Base-by-base conservation (phyloP, 495 filamentous ascomycete species). In the Annulohypoxylon stygium region DNA sequence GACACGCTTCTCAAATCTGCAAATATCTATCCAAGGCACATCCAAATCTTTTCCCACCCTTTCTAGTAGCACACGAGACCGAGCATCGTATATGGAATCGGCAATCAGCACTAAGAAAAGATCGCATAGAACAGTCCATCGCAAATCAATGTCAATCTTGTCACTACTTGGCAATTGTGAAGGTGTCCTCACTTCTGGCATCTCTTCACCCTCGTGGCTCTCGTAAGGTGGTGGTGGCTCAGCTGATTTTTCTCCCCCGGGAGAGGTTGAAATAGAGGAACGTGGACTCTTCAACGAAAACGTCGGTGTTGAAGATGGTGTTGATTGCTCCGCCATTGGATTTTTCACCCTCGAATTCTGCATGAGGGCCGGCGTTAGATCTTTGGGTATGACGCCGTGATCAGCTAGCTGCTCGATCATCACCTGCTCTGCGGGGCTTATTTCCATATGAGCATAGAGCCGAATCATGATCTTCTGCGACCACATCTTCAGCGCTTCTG, bases 391-490 rank as follows among this genome's bases (percentile, higher is more conserved):
- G 7, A 99, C 94, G 11, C 95, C 97, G 82, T 99, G 96, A 57
- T 93, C 92, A 11, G 92, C 89, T 67, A 99, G 84, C 80, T 99
- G 97, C 80, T 99, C 96, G 71, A 99, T 98, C 96, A 99, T 99
- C 75, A 99, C 84, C 83, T 99, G 96, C 84, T 99, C 96, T 63
- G 86, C 88, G 23, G 91, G 78, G 75, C 90, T 92, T 75, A 99
- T 94, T 62, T 99, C 96, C 96, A 99, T 98, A 81, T 99, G 96
- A 18, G 87, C 82, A 80, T 98, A 98, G 37, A 99, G 76, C 64
- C 94, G 89, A 11, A 97, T 87, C 93, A 98, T 98, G 85, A 97
- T 97, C 81, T 94, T 94, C 77, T 98, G 97, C 60, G 92, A 90
- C 95, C 95, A 99, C 91, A 97, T 98, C 79, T 91, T 91, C 85